Percentiles rank a stretch among this genome's conserved stretches.
Conservation (phyloP, 176 grass and related monocot species). For the Saccharum spontaneum region DNA sequence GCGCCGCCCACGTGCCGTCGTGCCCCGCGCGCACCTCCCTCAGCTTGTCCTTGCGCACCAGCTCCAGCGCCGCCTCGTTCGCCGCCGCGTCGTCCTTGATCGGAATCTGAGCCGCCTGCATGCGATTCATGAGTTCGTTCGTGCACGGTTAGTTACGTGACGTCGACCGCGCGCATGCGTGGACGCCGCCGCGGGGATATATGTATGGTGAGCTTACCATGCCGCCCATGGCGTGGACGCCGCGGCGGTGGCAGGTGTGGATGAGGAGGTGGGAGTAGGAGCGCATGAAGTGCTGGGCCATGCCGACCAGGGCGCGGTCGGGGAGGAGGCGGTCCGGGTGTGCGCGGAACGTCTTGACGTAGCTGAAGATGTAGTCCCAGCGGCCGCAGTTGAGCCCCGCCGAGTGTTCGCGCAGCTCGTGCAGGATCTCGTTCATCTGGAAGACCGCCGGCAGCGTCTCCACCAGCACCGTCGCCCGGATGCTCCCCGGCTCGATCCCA, state of each 20-base stretch:
- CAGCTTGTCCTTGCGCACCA: constrained; percentile 87
- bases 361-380: constrained; percentile 99
- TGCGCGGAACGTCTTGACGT: constrained; percentile 90
- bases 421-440: constrained; percentile 97
- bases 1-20: constrained; percentile 95
- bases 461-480: constrained; percentile 85
- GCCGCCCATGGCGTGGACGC: constrained; percentile 98
- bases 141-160: background rate
- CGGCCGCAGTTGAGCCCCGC: constrained; percentile 91
- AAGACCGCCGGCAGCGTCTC: constrained; percentile 92
- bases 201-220: constrained; percentile 37
- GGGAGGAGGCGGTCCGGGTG: constrained; percentile 85
- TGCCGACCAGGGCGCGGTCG: constrained; percentile 87
- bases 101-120: constrained; percentile 89
- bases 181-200: background rate
- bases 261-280: constrained; percentile 96
- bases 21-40: constrained; percentile 78
- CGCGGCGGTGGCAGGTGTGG: constrained; percentile 78
- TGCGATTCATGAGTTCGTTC: background rate
- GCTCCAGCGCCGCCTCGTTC: constrained; percentile 82
- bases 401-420: constrained; percentile 90
- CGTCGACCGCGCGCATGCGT: no score
- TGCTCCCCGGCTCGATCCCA: constrained; percentile 65
- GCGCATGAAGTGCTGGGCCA: constrained; percentile 97
- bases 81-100: constrained; percentile 73